Evolutionary conservation across 768 basidiomycete genomes (phyloP).

Genomic region (Lentinula lateritia): DNA sequence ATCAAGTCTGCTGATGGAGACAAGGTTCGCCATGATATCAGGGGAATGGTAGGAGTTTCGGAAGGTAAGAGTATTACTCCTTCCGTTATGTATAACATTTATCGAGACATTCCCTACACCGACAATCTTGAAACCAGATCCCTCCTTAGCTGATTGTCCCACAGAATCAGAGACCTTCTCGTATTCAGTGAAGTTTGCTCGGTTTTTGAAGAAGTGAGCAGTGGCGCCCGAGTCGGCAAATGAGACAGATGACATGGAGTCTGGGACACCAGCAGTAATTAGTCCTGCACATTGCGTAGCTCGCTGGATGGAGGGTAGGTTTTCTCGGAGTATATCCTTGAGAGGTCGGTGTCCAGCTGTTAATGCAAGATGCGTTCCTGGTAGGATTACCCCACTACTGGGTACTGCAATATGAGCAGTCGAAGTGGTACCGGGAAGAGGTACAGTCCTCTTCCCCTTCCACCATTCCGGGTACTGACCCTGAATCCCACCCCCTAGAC

Average conservation of each 20-base stretch:
- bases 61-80: neutral
- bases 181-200: conserved; percentile 4
- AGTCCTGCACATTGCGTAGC: too few species aligned
- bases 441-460: conserved; percentile 6
- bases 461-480: conserved; percentile 16
- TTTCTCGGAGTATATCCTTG: too few species aligned
- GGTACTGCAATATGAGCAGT: too few species aligned
- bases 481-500: conserved; percentile 20
- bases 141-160: neutral
- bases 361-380: too few species aligned
- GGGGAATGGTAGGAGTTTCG: conserved; percentile 11
- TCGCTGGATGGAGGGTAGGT: neutral
- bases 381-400: too few species aligned
- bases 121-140: neutral
- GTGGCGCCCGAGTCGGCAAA: conserved; percentile 11
- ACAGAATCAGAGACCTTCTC: neutral
- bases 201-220: neutral
- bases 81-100: neutral
- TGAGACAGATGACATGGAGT: neutral
- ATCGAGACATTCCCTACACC: conserved; percentile 7
- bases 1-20: conserved; percentile 9
- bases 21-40: conserved; percentile 8
- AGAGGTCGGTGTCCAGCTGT: too few species aligned
- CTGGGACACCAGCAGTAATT: too few species aligned
- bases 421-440: neutral